These are phyloP conservation scores for Aristolochia fimbriata DNA, from an alignment of 164 flowering plant genomes.

Conservation along the genomic window DNA sequence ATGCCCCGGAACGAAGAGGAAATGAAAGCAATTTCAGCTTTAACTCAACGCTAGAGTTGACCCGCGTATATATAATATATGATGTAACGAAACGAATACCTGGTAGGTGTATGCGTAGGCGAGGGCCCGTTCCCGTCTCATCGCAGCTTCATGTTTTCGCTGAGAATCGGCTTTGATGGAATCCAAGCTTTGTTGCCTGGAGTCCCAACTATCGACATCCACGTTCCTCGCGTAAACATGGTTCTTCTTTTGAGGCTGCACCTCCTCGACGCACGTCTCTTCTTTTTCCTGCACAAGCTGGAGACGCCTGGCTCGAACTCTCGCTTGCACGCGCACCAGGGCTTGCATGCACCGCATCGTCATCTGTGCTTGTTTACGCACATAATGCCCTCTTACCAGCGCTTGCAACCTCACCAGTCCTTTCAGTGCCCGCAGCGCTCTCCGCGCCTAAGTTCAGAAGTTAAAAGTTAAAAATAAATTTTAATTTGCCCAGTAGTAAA, in stretches of 20 bases:
- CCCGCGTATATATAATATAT: too few relatives aligned
- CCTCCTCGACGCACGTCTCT: conserved; percentile 1
- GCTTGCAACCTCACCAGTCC: conserved; percentile 95
- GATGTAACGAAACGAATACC: conserved; percentile 29
- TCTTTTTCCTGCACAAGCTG: conserved; percentile 38
- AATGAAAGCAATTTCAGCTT: too few relatives aligned
- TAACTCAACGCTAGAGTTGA: too few relatives aligned
- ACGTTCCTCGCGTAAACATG: conserved; percentile 7
- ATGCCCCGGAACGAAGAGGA: too few relatives aligned
- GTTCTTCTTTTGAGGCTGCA: conserved; percentile 3
- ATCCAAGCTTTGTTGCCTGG: conserved; percentile 28
- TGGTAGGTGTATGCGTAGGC: conserved; percentile 72
- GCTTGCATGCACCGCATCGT: conserved; percentile 99
- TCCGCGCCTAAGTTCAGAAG: conserved; percentile 42
- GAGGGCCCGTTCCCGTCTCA: conserved; percentile 72
- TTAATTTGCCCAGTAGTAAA: too few relatives aligned
- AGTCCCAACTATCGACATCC: conserved; percentile 25
- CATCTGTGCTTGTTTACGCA: conserved; percentile 92
- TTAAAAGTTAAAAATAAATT: too few relatives aligned
- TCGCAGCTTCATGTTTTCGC: conserved; percentile 42
- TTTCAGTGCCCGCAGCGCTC: conserved; percentile 85
- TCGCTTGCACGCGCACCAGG: conserved; percentile 74
- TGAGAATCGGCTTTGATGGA: conserved; percentile 25
- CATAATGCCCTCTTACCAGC: conserved; percentile 85
- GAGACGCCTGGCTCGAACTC: conserved; percentile 72